These are phyloP conservation scores for Scorias spongiosa DNA, from an alignment of 2,329 filamentous ascomycete genomes.

Conservation along the genomic window DNA sequence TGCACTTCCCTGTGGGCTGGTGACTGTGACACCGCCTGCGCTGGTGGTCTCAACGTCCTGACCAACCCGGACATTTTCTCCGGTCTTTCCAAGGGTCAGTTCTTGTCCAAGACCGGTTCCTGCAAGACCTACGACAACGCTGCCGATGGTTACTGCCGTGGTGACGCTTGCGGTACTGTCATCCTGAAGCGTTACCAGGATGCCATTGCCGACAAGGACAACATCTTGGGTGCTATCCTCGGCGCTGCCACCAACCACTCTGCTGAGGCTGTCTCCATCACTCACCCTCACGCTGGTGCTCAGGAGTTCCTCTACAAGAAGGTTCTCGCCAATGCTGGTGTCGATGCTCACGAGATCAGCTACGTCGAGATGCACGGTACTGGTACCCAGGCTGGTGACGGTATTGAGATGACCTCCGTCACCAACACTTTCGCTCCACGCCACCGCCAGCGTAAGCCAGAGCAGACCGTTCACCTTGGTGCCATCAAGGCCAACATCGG, in stretches of 20 bases:
- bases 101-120: slow-evolving; percentile 59
- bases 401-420: slow-evolving; percentile 67
- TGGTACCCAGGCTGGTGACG: slow-evolving; percentile 72
- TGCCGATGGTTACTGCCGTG: slow-evolving; percentile 71
- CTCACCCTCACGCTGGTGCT: slow-evolving; percentile 62
- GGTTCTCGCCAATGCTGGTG: slow-evolving; percentile 55
- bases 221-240: slow-evolving; percentile 56
- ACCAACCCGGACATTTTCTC: slow-evolving; percentile 71
- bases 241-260: slow-evolving; percentile 69
- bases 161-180: slow-evolving; percentile 58
- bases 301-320: slow-evolving; percentile 57
- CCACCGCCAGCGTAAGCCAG: slow-evolving; percentile 32
- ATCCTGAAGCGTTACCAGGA: slow-evolving; percentile 69
- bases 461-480: slow-evolving; percentile 37
- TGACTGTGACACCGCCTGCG: slow-evolving; percentile 68
- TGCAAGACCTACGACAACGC: slow-evolving; percentile 71
- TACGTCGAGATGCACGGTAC: slow-evolving; percentile 88
- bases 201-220: slow-evolving; percentile 59
- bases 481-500: slow-evolving; percentile 42
- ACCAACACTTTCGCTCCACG: slow-evolving; percentile 46
- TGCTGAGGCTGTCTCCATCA: slow-evolving; percentile 67
- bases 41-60: slow-evolving; percentile 63
- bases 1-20: slow-evolving; percentile 60
- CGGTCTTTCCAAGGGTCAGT: slow-evolving; percentile 60
- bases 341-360: slow-evolving; percentile 61